Evolutionary conservation across 768 basidiomycete genomes (phyloP), one percentile per base, ranked within the genome.

Genomic region (Nevesoporus exiguus): DNA sequence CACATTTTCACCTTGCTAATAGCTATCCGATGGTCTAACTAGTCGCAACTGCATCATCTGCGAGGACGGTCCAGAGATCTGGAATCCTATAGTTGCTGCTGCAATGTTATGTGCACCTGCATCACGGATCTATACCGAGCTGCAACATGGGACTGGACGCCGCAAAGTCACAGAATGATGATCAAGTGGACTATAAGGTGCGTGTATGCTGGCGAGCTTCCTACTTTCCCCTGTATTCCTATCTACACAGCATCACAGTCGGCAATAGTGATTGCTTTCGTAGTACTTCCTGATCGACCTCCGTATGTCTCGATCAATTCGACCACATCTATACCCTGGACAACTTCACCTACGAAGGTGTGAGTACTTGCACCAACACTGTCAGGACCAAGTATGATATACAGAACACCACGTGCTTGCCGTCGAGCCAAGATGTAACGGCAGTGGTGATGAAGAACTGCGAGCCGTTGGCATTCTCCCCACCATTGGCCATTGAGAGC

Each of bases 381-480:
- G 4, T 30, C 31, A 15, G 4, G 29, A n/a, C 14, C 13, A 37
- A 2, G 22, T 8, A 36, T 9, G 39, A 57, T 60, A 2, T 37
- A 60, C 59, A 54, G 9, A 60, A 60, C 19, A 60, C 59, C 55
- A 61, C 59, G 39, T 60, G 60, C 10, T 30, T 40, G 36, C 21
- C 21, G n/a, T 60, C 50, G 13, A 60, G 59, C 59, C 59, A 61
- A 33, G 13, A 1, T 0, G 89, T 89, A 31, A 74, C 71, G 52
- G 84, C 85, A 37, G 91, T 94, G 58, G 89, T 92, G 76, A 95
- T 84, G 79, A 96, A 94, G 81, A 95, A 94, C 71, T 93, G 88
- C 17, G 82, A 89, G 14, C 89, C 92, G 66, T 95, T 95, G 60
- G 93, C 94, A 76, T 92, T 84, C 66, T 71, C 73, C 30, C 86